Percentiles rank a stretch among this genome's conserved stretches.
Conservation (phyloP, 2,329 filamentous ascomycete species). For the Fusarium graminum region DNA sequence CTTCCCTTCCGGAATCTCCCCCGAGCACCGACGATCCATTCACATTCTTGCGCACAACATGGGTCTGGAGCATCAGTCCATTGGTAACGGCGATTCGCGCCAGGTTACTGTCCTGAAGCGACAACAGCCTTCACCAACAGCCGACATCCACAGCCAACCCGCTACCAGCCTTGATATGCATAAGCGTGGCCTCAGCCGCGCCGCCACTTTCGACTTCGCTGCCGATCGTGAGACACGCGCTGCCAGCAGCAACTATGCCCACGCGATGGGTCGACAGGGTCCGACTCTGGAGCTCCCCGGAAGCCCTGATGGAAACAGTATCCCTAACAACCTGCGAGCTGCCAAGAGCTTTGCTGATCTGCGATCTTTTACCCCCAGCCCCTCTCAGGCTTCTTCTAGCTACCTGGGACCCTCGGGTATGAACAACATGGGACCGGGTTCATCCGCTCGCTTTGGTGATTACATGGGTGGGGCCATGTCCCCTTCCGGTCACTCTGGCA, state of each 20-base stretch:
- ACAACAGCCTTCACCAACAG: constrained; percentile 64
- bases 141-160: constrained; percentile 68
- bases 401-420: constrained; percentile 69
- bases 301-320: constrained; percentile 73
- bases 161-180: constrained; percentile 80
- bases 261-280: constrained; percentile 82
- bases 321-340: constrained; percentile 85
- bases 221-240: constrained; percentile 77
- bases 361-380: constrained; percentile 94
- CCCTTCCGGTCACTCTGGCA: constrained; percentile 53
- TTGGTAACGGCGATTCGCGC: constrained; percentile 86
- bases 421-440: constrained; percentile 64
- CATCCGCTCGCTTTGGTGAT: constrained; percentile 60
- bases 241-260: constrained; percentile 75
- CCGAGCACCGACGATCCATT: constrained; percentile 87
- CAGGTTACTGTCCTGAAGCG: constrained; percentile 91
- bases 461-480: constrained; percentile 58
- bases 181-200: constrained; percentile 87
- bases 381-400: constrained; percentile 85
- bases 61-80: constrained; percentile 90
- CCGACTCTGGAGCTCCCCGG: constrained; percentile 91
- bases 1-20: constrained; percentile 84
- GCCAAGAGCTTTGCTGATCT: constrained; percentile 98
- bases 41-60: constrained; percentile 97
- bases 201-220: constrained; percentile 97